phyloP scores from a whole-genome alignment of 371 early-diverging fungal species.

The Mortierella sp. region DNA sequence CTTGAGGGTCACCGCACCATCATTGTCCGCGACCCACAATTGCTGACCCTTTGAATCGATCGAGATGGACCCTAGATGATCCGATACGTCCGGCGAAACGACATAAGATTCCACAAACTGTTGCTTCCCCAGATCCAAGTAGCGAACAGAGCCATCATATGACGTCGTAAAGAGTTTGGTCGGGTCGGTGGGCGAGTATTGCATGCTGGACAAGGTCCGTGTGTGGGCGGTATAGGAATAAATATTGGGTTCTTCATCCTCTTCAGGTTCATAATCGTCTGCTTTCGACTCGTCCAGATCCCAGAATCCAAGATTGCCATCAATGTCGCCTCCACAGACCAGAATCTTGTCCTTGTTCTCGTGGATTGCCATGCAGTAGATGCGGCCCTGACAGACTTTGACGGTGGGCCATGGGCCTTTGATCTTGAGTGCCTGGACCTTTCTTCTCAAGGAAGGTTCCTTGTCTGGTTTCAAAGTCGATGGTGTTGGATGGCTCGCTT shows the following conservation, averaged over 20 bases:
- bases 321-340: constrained; percentile 69
- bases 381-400: constrained; percentile 68
- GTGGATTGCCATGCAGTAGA: constrained; percentile 70
- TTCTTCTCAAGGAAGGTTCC: constrained; percentile 32
- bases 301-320: constrained; percentile 77
- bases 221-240: constrained; percentile 71
- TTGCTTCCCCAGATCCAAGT: constrained; percentile 69
- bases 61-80: constrained; percentile 59
- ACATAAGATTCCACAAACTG: constrained; percentile 62
- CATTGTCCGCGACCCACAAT: constrained; percentile 70
- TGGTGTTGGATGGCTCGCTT: constrained; percentile 19
- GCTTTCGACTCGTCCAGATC: constrained; percentile 59
- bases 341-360: constrained; percentile 68
- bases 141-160: constrained; percentile 73
- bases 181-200: constrained; percentile 62
- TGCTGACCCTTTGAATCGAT: constrained; percentile 57
- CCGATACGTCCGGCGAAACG: constrained; percentile 32
- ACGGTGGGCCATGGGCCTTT: constrained; percentile 61
- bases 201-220: constrained; percentile 63
- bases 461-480: constrained; percentile 5
- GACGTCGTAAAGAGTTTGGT: constrained; percentile 68
- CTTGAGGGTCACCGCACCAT: constrained; percentile 65
- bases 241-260: constrained; percentile 61
- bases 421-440: constrained; percentile 31
- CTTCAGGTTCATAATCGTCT: constrained; percentile 58